A percentile compares a stretch with the other conserved stretches of the same genome.
phyloP scores from a whole-genome alignment of 192 early-diverging fungal species.

The Coemansia sp. region DNA sequence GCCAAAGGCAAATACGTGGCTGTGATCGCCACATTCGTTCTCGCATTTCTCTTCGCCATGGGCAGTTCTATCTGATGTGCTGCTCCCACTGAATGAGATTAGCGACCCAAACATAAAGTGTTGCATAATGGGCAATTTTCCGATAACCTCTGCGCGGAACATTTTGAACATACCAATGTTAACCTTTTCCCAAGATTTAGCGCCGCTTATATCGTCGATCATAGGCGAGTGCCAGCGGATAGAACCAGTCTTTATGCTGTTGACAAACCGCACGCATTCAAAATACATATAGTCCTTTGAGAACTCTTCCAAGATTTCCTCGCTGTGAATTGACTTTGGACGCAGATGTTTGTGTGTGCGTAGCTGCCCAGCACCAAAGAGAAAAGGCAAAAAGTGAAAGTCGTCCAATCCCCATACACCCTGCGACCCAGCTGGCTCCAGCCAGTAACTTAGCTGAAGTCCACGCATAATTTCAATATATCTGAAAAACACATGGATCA shows the following conservation, averaged over 20 bases:
- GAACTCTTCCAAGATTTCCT: slow-evolving; percentile 86
- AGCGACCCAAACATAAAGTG: slow-evolving; percentile 90
- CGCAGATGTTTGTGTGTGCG: slow-evolving; percentile 84
- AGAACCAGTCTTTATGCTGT: slow-evolving; percentile 72
- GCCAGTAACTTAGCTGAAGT: slow-evolving; percentile 88
- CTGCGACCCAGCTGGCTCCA: slow-evolving; percentile 96
- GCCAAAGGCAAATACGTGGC: slow-evolving; percentile 52
- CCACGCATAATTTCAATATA: slow-evolving; percentile 89
- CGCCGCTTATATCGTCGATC: slow-evolving; percentile 89
- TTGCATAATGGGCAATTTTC: slow-evolving; percentile 95
- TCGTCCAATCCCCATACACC: slow-evolving; percentile 99
- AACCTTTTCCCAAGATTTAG: slow-evolving; percentile 87
- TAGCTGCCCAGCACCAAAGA: slow-evolving; percentile 89
- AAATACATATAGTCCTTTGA: slow-evolving; percentile 95
- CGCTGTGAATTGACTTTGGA: slow-evolving; percentile 92
- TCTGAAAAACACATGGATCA: slow-evolving; percentile 73
- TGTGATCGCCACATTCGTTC: slow-evolving; percentile 37
- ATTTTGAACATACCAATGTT: slow-evolving; percentile 91
- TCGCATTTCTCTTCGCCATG: slow-evolving; percentile 13
- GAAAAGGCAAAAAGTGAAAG: slow-evolving; percentile 94
- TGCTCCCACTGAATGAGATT: slow-evolving; percentile 63
- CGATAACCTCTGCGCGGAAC: slow-evolving; percentile 87
- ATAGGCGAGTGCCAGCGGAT: slow-evolving; percentile 89
- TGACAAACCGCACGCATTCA: slow-evolving; percentile 88
- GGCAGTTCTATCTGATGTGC: slow-evolving; percentile 5